Evolutionary conservation across 768 basidiomycete genomes (phyloP), one percentile per base, ranked within the genome.

Genomic region (Cubamyces lactineus): DNA sequence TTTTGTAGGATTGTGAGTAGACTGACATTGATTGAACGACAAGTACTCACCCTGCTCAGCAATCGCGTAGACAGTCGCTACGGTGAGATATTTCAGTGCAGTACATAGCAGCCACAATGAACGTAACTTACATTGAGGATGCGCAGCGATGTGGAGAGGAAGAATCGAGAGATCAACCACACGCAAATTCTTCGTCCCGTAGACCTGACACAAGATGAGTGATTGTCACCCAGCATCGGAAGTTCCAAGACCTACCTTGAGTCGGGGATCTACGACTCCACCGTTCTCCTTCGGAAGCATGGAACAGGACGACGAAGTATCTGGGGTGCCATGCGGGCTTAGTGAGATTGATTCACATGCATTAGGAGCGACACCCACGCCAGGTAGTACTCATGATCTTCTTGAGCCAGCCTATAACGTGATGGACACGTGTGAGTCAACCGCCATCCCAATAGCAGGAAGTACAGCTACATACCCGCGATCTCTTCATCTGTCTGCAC

Each of bases 111-210:
- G 19, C 8, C 12, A 24, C 30, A 15, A 28, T n/a, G 6, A 28
- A 26, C 21, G 7, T 5, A 7, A 68, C 71, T 23, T 46, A 81
- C 82, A 63, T 73, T 81, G 79, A 3, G 81, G 71, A 63, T 84
- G 83, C 3, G 78, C 76, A 6, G 76, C 76, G 53, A 84, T 72
- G 47, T 83, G 84, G 53, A 85, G 68, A 2, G 85, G 84, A 7
- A 84, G 69, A 52, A 85, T 73, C 4, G 82, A 84, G n/a, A 85
- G 55, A 66, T 85, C 84, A 11, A 76, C 82, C 5, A 86, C 77
- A 7, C 85, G 78, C n/a, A 86, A 56, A 62, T 86, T 86, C 48
- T 69, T 75, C 2, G 85, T 85, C 1, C 84, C 85, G 63, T 86
- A 85, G 0, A 86, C 84, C 79, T 80, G 42, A 1, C 1, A 6